These are phyloP conservation scores for Parathielavia hyrcaniae DNA, from an alignment of 495 filamentous ascomycete genomes.

Conservation along the genomic window DNA sequence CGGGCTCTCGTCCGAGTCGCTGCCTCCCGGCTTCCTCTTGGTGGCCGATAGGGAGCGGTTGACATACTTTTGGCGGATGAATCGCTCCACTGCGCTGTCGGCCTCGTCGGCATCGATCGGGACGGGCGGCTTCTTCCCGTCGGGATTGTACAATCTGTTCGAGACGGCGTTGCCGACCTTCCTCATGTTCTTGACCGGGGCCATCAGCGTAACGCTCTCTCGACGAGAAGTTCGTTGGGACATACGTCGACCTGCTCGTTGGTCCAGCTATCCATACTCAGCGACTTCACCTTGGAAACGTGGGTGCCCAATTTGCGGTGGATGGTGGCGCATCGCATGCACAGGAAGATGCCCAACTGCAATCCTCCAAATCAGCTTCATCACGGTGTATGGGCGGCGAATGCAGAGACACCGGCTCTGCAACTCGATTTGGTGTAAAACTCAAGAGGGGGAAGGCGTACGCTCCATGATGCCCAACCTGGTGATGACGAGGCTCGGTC, in stretches of 20 bases:
- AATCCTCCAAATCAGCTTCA: conserved; percentile 21
- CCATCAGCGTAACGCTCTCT: conserved; percentile 22
- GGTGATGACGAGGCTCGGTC: conserved; percentile 23
- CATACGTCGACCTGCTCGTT: conserved; percentile 91
- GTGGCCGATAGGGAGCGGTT: conserved; percentile 35
- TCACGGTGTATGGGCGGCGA: background rate
- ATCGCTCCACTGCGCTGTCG: conserved; percentile 87
- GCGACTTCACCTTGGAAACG: conserved; percentile 94
- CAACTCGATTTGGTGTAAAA: background rate
- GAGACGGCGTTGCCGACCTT: conserved; percentile 76
- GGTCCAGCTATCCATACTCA: conserved; percentile 96
- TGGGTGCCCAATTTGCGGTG: conserved; percentile 97
- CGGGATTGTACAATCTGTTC: conserved; percentile 83
- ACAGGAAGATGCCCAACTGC: conserved; percentile 91
- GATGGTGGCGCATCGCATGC: conserved; percentile 92
- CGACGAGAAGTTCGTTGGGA: conserved; percentile 8
- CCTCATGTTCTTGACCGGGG: conserved; percentile 69
- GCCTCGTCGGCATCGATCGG: conserved; percentile 87
- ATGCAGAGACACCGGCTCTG: background rate
- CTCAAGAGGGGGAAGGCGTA: conserved; percentile 47
- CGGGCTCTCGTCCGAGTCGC: conserved; percentile 52
- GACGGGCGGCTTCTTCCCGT: conserved; percentile 69
- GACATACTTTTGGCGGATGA: conserved; percentile 90
- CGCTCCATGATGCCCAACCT: conserved; percentile 99
- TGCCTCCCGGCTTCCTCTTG: conserved; percentile 41